Conservation (phyloP, 2,329 filamentous ascomycete species). For the Zasmidium cellare region DNA sequence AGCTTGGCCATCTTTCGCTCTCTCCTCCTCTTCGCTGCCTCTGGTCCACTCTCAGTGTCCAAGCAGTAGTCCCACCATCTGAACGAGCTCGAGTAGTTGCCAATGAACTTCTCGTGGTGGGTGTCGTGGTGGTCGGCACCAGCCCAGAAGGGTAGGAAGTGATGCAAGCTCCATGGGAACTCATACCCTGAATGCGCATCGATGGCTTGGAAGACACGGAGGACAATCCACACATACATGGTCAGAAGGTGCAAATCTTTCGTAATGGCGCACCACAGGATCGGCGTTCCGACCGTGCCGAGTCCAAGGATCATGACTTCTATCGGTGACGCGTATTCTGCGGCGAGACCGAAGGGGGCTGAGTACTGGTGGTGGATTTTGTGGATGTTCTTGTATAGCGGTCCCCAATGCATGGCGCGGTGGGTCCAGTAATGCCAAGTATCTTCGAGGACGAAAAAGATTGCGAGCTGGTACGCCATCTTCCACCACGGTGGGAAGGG, state of each 20-base stretch:
- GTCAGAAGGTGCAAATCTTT: slow-evolving; percentile 90
- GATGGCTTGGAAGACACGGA: slow-evolving; percentile 94
- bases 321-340: slow-evolving; percentile 96
- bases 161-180: slow-evolving; percentile 94
- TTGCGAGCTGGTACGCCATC: slow-evolving; percentile 85
- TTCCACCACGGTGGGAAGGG: slow-evolving; percentile 84
- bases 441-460: slow-evolving; percentile 96
- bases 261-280: slow-evolving; percentile 80
- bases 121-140: slow-evolving; percentile 95
- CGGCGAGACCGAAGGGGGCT: slow-evolving; percentile 91
- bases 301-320: slow-evolving; percentile 94
- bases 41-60: slow-evolving; percentile 89
- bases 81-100: slow-evolving; percentile 97
- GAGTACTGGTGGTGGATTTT: slow-evolving; percentile 99
- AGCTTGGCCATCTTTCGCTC: slow-evolving; percentile 72
- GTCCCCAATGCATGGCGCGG: slow-evolving; percentile 88
- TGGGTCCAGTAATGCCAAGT: slow-evolving; percentile 98
- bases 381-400: slow-evolving; percentile 94
- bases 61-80: slow-evolving; percentile 97
- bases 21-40: slow-evolving; percentile 79
- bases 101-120: slow-evolving; percentile 98
- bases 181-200: slow-evolving; percentile 98
- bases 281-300: slow-evolving; percentile 78
- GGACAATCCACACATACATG: slow-evolving; percentile 95
- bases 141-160: slow-evolving; percentile 97